phyloP scores from a whole-genome alignment of 202 grass and related monocot species.

The Digitaria exilis region DNA sequence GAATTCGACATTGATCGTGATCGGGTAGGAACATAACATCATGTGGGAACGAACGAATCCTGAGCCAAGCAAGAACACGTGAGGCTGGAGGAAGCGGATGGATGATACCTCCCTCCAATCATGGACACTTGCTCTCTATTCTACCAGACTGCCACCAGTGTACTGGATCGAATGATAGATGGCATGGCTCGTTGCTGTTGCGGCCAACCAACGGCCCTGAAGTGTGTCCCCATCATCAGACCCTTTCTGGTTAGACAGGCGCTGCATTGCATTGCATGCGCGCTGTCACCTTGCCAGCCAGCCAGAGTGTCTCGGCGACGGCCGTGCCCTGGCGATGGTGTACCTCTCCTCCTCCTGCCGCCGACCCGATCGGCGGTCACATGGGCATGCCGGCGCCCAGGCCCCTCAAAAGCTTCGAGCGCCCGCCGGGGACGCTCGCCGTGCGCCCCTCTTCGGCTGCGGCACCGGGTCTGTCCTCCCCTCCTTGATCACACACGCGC shows the following conservation, averaged over 20 bases:
- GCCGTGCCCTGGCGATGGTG: too few relatives aligned
- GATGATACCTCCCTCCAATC: background rate
- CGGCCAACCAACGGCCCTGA: background rate
- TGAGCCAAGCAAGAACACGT: background rate
- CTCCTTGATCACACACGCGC: background rate
- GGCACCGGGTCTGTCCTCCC: background rate
- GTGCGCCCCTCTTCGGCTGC: too few relatives aligned
- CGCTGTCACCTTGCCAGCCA: slow-evolving; percentile 13
- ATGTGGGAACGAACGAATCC: background rate
- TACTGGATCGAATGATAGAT: background rate
- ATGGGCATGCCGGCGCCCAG: too few relatives aligned
- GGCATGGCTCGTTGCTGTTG: background rate
- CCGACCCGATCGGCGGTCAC: too few relatives aligned
- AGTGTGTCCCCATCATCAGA: slow-evolving; percentile 13
- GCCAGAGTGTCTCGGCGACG: background rate
- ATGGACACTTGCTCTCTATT: background rate
- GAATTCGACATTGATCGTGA: background rate
- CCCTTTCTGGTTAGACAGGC: slow-evolving; percentile 22
- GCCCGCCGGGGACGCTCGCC: background rate
- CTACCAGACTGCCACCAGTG: too few relatives aligned
- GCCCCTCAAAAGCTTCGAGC: too few relatives aligned
- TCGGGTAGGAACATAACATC: background rate
- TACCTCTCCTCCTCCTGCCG: too few relatives aligned
- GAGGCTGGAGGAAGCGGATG: background rate
- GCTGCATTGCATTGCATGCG: too few relatives aligned